These are phyloP conservation scores for Nigrograna mackinnonii DNA, from an alignment of 2,329 filamentous ascomycete species.

Conservation along the genomic window DNA sequence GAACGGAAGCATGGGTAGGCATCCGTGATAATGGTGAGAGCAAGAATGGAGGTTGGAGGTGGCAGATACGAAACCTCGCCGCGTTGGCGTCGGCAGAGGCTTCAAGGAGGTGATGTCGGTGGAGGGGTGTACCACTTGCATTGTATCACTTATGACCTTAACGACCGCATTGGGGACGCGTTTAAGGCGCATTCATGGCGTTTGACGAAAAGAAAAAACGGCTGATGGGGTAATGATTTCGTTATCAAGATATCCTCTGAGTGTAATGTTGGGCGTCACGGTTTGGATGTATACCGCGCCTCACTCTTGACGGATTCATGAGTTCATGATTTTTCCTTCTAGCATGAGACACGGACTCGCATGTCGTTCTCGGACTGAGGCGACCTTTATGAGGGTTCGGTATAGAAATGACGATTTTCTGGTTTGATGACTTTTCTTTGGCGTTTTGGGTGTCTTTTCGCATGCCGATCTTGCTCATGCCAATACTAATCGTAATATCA, in stretches of 20 bases:
- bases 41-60: slow-evolving; percentile 67
- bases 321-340: slow-evolving; percentile 24
- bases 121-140: slow-evolving; percentile 11
- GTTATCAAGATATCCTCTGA: slow-evolving; percentile 31
- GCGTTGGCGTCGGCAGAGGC: slow-evolving; percentile 24
- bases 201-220: slow-evolving; percentile 29
- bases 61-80: slow-evolving; percentile 65
- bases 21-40: slow-evolving; percentile 47
- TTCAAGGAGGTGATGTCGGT: slow-evolving; percentile 12
- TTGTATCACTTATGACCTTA: slow-evolving; percentile 29
- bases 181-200: slow-evolving; percentile 11
- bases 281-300: slow-evolving; percentile 22
- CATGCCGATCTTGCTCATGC: background rate
- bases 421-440: slow-evolving; percentile 14
- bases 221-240: slow-evolving; percentile 24
- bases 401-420: slow-evolving; percentile 16
- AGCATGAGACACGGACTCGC: slow-evolving; percentile 10
- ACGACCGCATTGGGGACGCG: slow-evolving; percentile 40
- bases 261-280: slow-evolving; percentile 34
- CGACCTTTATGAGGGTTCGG: slow-evolving; percentile 7
- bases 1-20: slow-evolving; percentile 83
- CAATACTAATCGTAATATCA: slow-evolving; percentile 4
- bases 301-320: slow-evolving; percentile 42
- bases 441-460: slow-evolving; percentile 8
- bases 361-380: slow-evolving; percentile 10